phyloP scores from a whole-genome alignment of 495 filamentous ascomycete genomes.

The Staphylotrichum tortipilum region DNA sequence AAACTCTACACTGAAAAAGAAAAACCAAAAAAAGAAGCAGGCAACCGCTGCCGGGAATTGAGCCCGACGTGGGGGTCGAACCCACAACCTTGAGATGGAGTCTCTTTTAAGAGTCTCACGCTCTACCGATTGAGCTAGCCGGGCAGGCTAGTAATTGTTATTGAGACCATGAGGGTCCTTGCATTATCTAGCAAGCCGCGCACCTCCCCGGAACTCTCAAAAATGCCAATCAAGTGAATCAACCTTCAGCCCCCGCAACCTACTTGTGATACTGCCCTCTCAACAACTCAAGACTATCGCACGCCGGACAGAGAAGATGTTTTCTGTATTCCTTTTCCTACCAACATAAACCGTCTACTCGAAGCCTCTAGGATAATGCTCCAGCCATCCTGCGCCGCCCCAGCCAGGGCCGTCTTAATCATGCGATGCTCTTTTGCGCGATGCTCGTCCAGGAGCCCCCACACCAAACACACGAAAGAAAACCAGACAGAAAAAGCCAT shows the following conservation, averaged over 20 bases:
- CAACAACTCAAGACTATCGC: too few relatives aligned
- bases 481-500: too few relatives aligned
- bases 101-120: conserved; percentile 58
- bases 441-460: too few relatives aligned
- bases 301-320: not conserved
- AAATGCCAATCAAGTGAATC: too few relatives aligned
- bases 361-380: not conserved
- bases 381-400: not conserved
- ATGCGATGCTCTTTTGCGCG: too few relatives aligned
- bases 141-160: conserved; percentile 13
- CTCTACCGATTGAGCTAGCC: conserved; percentile 78
- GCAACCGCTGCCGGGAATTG: conserved; percentile 5
- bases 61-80: conserved; percentile 11
- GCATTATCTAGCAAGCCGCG: too few relatives aligned
- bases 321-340: not conserved
- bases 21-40: too few relatives aligned
- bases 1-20: not conserved
- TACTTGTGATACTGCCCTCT: too few relatives aligned
- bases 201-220: too few relatives aligned
- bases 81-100: conserved; percentile 5
- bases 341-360: not conserved
- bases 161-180: too few relatives aligned
- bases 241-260: too few relatives aligned
- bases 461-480: not conserved
- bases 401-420: too few relatives aligned